phyloP scores from a whole-genome alignment of 129 eudicot species.

The Lactuca sativa region DNA sequence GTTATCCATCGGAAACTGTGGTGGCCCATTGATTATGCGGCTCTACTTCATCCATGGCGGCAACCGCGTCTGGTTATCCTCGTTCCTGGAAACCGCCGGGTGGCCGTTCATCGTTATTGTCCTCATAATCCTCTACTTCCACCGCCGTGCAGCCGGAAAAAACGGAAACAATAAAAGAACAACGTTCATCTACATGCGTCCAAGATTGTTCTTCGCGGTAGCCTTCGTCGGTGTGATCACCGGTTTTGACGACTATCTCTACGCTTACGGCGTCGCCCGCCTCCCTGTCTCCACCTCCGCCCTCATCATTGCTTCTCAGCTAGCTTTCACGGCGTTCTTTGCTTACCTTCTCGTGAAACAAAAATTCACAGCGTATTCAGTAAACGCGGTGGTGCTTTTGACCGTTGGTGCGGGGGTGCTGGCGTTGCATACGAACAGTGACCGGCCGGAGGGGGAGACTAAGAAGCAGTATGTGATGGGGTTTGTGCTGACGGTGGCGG shows the following conservation, averaged over 20 bases:
- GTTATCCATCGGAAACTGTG: conserved; percentile 42
- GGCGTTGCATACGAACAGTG: conserved; percentile 47
- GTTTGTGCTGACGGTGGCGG: conserved; percentile 42
- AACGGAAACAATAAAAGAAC: conserved; percentile 14
- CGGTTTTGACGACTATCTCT: conserved; percentile 44
- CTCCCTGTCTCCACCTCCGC: conserved; percentile 48
- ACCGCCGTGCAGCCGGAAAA: conserved; percentile 18
- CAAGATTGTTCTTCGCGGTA: conserved; percentile 23
- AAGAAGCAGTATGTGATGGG: conserved; percentile 45
- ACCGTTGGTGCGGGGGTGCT: conserved; percentile 53
- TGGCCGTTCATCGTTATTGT: conserved; percentile 36
- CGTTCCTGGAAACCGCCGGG: conserved; percentile 41
- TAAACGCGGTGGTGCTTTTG: conserved; percentile 55
- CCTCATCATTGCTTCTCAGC: conserved; percentile 46
- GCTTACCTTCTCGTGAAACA: conserved; percentile 50
- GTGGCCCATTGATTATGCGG: conserved; percentile 43
- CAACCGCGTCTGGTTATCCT: conserved; percentile 46
- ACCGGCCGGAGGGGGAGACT: conserved; percentile 53
- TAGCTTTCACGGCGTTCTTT: conserved; percentile 51
- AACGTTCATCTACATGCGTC: conserved; percentile 27
- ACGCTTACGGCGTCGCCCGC: conserved; percentile 40
- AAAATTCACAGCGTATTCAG: conserved; percentile 48
- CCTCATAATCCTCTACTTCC: conserved; percentile 33
- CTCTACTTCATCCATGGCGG: conserved; percentile 53
- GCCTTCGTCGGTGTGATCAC: conserved; percentile 38